These are phyloP conservation scores for Sporobolus alterniflorus DNA, from an alignment of 202 grass and related monocot genomes.

Conservation along the genomic window DNA sequence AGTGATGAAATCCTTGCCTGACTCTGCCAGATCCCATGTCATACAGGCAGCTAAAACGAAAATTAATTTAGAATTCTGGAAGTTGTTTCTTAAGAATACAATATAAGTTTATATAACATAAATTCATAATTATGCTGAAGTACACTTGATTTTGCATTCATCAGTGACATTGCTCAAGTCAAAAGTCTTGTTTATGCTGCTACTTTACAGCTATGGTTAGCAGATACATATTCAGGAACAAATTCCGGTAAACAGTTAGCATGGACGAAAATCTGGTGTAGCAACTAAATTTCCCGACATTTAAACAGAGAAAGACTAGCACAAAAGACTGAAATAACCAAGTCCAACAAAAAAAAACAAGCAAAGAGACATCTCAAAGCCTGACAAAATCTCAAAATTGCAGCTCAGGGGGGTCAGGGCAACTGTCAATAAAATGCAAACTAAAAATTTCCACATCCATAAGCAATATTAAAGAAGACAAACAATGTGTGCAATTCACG, in stretches of 20 bases:
- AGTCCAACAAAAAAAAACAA: neutral
- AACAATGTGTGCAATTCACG: conserved; percentile 19
- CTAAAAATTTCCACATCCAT: neutral
- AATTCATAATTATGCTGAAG: neutral
- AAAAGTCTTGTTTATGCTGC: neutral
- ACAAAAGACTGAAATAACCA: neutral
- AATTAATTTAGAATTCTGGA: conserved; percentile 23
- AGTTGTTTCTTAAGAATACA: neutral
- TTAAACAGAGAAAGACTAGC: neutral
- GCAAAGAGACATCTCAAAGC: conserved; percentile 6
- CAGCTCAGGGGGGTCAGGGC: neutral
- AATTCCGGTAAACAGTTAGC: neutral
- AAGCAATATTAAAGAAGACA: conserved; percentile 15
- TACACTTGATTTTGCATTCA: neutral
- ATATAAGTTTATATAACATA: conserved; percentile 17
- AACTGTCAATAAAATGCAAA: conserved; percentile 21
- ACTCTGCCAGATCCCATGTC: conserved; percentile 92
- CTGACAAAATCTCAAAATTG: conserved; percentile 14
- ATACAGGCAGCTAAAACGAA: conserved; percentile 82
- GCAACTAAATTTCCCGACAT: neutral
- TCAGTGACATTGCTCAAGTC: neutral
- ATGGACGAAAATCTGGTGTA: conserved; percentile 1
- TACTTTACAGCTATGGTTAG: neutral
- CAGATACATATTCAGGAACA: neutral
- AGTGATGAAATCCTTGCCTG: conserved; percentile 80